phyloP scores from a whole-genome alignment of 805 yeast species.

The Sungouiella thailandica region DNA sequence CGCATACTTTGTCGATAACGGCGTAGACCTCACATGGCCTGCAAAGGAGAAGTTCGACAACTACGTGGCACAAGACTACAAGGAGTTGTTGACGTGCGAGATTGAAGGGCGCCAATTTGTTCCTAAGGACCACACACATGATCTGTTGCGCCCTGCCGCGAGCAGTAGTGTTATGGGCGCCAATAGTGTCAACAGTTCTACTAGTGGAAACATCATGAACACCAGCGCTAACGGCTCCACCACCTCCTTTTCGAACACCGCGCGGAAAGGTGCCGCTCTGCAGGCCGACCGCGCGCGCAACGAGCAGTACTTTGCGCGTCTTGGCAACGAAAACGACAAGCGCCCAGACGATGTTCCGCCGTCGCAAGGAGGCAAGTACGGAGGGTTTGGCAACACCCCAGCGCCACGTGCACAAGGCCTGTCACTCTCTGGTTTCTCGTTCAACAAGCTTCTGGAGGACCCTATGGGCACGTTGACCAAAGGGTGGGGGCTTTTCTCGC shows the following conservation, averaged over 20 bases:
- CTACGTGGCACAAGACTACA: slow-evolving; percentile 91
- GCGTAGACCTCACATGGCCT: slow-evolving; percentile 59
- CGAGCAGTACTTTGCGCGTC: slow-evolving; percentile 75
- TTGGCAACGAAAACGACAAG: slow-evolving; percentile 66
- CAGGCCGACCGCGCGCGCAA: slow-evolving; percentile 50
- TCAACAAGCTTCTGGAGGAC: slow-evolving; percentile 70
- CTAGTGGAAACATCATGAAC: too few relatives aligned
- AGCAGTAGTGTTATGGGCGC: too few relatives aligned
- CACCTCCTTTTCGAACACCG: slow-evolving; percentile 17
- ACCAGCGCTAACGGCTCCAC: too few relatives aligned
- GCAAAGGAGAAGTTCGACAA: slow-evolving; percentile 79
- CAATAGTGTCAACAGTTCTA: slow-evolving; percentile 4
- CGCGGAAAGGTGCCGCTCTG: slow-evolving; percentile 22
- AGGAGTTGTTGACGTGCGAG: slow-evolving; percentile 68
- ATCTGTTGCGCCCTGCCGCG: slow-evolving; percentile 31
- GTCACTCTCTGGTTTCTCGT: slow-evolving; percentile 50
- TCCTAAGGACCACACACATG: slow-evolving; percentile 56
- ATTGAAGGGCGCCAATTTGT: slow-evolving; percentile 70
- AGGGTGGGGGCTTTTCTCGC: slow-evolving; percentile 92
- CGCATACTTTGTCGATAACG: slow-evolving; percentile 64
- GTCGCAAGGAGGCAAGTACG: slow-evolving; percentile 88
- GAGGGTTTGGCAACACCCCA: slow-evolving; percentile 86
- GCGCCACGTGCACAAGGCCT: slow-evolving; percentile 39
- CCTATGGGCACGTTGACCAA: slow-evolving; percentile 86
- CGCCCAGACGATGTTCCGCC: slow-evolving; percentile 84